Evolutionary conservation across 179 eudicot species (phyloP).

Genomic region (Silene vulgaris): DNA sequence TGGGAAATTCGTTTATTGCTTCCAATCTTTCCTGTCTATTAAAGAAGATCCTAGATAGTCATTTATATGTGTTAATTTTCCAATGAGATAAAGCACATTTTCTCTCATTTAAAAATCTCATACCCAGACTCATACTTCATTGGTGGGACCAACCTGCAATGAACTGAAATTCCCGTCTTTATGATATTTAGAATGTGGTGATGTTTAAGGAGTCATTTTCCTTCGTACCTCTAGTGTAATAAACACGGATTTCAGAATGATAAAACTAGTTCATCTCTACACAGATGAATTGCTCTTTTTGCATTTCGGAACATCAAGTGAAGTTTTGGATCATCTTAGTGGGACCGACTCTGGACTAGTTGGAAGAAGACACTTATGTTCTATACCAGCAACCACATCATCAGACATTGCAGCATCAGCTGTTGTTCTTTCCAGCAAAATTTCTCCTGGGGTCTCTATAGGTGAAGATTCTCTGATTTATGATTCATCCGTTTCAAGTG

Average conservation of each 20-base stretch:
- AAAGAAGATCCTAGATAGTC: not conserved
- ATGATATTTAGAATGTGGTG: not conserved
- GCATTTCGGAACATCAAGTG: conserved; percentile 98
- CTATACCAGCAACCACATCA: conserved; percentile 91
- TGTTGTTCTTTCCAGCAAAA: conserved; percentile 73
- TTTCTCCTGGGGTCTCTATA: conserved; percentile 71
- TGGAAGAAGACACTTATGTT: conserved; percentile 88
- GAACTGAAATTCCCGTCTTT: not conserved
- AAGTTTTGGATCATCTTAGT: conserved; percentile 85
- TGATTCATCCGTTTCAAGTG: conserved; percentile 74
- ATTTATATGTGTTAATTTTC: not conserved
- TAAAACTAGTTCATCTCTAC: conserved; percentile 20
- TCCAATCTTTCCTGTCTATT: not conserved
- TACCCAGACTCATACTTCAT: not conserved
- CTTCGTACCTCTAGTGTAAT: not conserved
- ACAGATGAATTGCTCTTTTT: conserved; percentile 84
- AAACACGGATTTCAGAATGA: conserved; percentile 10
- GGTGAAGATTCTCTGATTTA: conserved; percentile 92
- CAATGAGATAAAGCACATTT: not conserved
- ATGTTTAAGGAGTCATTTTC: not conserved
- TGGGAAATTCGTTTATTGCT: not conserved
- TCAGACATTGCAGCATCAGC: conserved; percentile 96
- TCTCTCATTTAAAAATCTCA: not conserved
- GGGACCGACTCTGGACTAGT: conserved; percentile 65
- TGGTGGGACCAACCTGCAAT: not conserved